Evolutionary conservation across 108 stramenopile species (phyloP), one percentile per base, ranked within the genome.

Genomic region (Nannochloropsis salina): DNA sequence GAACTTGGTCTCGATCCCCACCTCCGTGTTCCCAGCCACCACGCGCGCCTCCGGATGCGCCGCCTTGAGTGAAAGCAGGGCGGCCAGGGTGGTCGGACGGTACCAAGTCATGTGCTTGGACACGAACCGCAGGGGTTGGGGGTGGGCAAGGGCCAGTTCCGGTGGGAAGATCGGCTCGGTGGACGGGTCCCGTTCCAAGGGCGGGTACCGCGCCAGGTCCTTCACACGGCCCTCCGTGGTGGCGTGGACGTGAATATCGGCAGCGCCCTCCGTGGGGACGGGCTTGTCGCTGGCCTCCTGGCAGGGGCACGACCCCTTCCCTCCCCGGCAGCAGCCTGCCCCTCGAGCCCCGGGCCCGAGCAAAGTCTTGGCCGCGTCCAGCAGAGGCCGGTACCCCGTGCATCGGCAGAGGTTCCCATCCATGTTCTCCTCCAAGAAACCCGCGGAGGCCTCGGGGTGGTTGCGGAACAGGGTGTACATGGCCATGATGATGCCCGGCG

Each of bases 321-420:
- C 80, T 43, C 86, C 89, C 8, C 89, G 18, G 43, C 87, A 88
- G 43, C 87, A 88, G 5, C 87, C 87, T 42, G 4, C 18, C 44
- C 45, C 44, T 20, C 51, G 18, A 9, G 80, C 81, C 20, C 42
- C 88, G 85, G 89, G 86, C 6, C 18, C 40, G 21, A 86, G 86
- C 22, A 90, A 87, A n/a, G 85, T 81, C 79, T 89, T 90, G 41
- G 97, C 97, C 1, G 96, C 96, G 90, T 98, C 97, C 94, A 96
- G 95, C 85, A 98, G 96, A 42, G 97, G 97, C 18, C 97, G 93
- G 83, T 98, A 98, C 2, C 95, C 96, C 20, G 97, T 98, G 87
- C 97, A 98, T 2, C 97, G 93, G 88, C 97, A 98, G 9, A 98
- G 87, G 89, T 98, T 98, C 41, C 97, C 97, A 89, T 98, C 97